Evolutionary conservation across 495 filamentous ascomycete genomes (phyloP).

Genomic region (Penicillium flavigenum): DNA sequence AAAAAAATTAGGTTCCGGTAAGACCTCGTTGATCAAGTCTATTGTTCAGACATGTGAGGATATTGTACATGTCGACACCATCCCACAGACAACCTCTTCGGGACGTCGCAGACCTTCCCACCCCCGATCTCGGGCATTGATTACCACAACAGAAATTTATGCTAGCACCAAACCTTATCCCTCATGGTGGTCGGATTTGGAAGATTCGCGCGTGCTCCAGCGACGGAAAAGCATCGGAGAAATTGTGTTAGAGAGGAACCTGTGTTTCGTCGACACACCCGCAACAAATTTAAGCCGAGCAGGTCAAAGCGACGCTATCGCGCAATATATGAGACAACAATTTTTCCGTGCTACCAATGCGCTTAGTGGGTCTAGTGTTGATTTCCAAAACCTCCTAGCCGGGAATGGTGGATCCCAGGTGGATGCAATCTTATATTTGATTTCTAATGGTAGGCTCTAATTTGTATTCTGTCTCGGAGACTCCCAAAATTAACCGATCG

Average conservation of each 20-base stretch:
- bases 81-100: constrained; percentile 39
- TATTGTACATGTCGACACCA: constrained; percentile 91
- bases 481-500: background rate
- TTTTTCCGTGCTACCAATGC: constrained; percentile 63
- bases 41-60: constrained; percentile 94
- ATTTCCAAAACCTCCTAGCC: constrained; percentile 76
- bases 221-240: constrained; percentile 80
- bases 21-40: constrained; percentile 88
- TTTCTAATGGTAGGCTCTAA: constrained; percentile 58
- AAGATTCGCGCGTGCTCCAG: constrained; percentile 66
- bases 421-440: constrained; percentile 82
- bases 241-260: constrained; percentile 82
- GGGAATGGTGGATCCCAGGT: constrained; percentile 87
- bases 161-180: constrained; percentile 94
- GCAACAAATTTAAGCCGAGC: constrained; percentile 66
- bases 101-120: constrained; percentile 30
- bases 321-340: constrained; percentile 75
- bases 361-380: constrained; percentile 60
- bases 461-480: constrained; percentile 17
- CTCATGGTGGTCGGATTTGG: constrained; percentile 89
- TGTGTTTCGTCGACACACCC: constrained; percentile 93
- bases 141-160: constrained; percentile 72
- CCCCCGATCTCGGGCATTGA: constrained; percentile 33
- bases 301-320: constrained; percentile 65
- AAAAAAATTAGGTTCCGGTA: constrained; percentile 58